Percentiles rank a stretch among this genome's conserved stretches.
These are phyloP conservation scores for Panicum miliaceum DNA, from an alignment of 176 grass and related monocot species.

Conservation along the genomic window DNA sequence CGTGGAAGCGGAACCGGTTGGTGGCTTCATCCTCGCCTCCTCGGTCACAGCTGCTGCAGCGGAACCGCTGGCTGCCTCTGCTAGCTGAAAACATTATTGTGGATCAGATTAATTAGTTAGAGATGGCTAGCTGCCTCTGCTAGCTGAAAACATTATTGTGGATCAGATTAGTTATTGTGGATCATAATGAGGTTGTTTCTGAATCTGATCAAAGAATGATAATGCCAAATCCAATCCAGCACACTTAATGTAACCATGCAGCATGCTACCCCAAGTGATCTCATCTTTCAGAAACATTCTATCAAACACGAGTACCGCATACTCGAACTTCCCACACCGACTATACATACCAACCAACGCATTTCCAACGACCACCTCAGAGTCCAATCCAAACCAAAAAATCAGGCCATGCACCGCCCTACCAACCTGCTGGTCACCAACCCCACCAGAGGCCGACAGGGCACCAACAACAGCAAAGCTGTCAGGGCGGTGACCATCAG, in stretches of 20 bases:
- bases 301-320: constrained; percentile 41
- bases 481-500: constrained; percentile 30
- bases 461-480: constrained; percentile 53
- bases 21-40: too few species aligned
- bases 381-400: constrained; percentile 36
- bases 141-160: too few species aligned
- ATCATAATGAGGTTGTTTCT: too few species aligned
- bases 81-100: too few species aligned
- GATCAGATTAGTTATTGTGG: too few species aligned
- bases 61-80: too few species aligned
- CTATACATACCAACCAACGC: constrained; percentile 69
- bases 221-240: constrained; percentile 32
- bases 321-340: constrained; percentile 40
- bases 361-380: constrained; percentile 50
- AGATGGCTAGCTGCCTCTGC: too few species aligned
- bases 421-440: constrained; percentile 11
- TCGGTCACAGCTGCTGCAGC: too few species aligned
- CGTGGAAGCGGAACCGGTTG: too few species aligned
- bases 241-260: constrained; percentile 59
- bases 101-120: too few species aligned
- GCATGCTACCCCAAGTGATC: constrained; percentile 65
- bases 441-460: constrained; percentile 33
- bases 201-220: constrained; percentile 59
- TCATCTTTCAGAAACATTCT: constrained; percentile 50
- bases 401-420: constrained; percentile 43